phyloP scores from a whole-genome alignment of 2,329 filamentous ascomycete genomes.

The Exophiala sp. region DNA sequence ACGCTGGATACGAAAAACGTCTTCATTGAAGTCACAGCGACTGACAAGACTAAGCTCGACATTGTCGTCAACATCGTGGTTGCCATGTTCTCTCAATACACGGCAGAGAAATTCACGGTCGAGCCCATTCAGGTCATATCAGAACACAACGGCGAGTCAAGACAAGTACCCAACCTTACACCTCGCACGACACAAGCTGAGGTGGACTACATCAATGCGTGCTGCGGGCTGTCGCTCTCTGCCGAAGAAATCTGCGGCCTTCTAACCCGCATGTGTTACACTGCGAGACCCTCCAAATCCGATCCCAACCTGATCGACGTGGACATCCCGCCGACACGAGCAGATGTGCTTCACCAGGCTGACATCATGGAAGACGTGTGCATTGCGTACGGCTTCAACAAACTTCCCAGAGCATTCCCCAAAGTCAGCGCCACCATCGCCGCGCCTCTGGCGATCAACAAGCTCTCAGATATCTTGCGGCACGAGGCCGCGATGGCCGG shows the following conservation, averaged over 20 bases:
- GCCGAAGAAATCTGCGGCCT: conserved; percentile 70
- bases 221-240: conserved; percentile 73
- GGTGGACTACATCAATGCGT: conserved; percentile 87
- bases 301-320: conserved; percentile 70
- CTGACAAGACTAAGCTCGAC: conserved; percentile 91
- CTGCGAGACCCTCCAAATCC: conserved; percentile 66
- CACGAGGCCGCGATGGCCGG: conserved; percentile 86
- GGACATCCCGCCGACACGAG: conserved; percentile 77
- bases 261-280: conserved; percentile 81
- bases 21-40: conserved; percentile 94
- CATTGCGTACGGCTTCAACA: conserved; percentile 97
- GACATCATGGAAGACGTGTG: conserved; percentile 99
- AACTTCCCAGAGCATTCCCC: conserved; percentile 78
- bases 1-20: conserved; percentile 84
- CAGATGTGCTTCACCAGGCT: conserved; percentile 91
- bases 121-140: conserved; percentile 92
- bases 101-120: conserved; percentile 79
- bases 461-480: conserved; percentile 85
- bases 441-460: conserved; percentile 84
- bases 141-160: conserved; percentile 77
- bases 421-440: conserved; percentile 82
- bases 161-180: conserved; percentile 74
- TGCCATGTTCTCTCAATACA: conserved; percentile 94
- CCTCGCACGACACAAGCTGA: conserved; percentile 73
- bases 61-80: conserved; percentile 94